Base-by-base conservation (phyloP, 83 land plant species). In the Diphasiastrum complanatum region DNA sequence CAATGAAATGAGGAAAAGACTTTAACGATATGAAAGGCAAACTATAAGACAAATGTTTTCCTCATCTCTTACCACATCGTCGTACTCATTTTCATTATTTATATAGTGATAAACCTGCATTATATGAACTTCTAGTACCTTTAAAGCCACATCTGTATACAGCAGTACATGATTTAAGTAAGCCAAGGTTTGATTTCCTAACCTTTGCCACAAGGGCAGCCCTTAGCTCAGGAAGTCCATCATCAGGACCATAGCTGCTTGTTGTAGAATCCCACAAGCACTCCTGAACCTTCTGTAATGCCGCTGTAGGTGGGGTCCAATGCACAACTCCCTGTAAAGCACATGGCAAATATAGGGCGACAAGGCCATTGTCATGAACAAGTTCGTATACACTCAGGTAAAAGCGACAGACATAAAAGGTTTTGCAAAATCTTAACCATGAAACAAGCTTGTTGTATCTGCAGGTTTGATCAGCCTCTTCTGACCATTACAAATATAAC, bases 171-270 rank as follows among this genome's bases (percentile, higher is more conserved):
- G n/a, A n/a, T n/a, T n/a, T n/a, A n/a, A n/a, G n/a, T n/a, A n/a
- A n/a, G n/a, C n/a, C n/a, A n/a, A n/a, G n/a, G n/a, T n/a, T n/a
- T n/a, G n/a, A 6, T 14, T 38, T 6, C 11, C 33, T 10, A 29
- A 87, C 97, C 89, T 91, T 91, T 57, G 74, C 79, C 31, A 65
- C 33, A 50, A 91, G 70, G 20, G 95, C 95, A 10, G 66, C 62
- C 33, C 85, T 78, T 16, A 91, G 97, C 56, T 91, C 87, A 16
- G 89, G 86, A 27, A 91, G 73, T 67, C 97, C 97, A 34, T 91
- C 97, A 77, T 91, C 95, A 27, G 87, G 72, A 56, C 97, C 97
- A 74, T 91, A 91, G 18, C 73, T 65, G 67, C 97, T 91, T 23
- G 69, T 65, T 45, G 78, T 63, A 50, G 93, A 84, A 6, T 87